Evolutionary conservation across 78 protist genomes (phyloP), one percentile per base, ranked within the genome.

Genomic region (Goniomonas avonlea): DNA sequence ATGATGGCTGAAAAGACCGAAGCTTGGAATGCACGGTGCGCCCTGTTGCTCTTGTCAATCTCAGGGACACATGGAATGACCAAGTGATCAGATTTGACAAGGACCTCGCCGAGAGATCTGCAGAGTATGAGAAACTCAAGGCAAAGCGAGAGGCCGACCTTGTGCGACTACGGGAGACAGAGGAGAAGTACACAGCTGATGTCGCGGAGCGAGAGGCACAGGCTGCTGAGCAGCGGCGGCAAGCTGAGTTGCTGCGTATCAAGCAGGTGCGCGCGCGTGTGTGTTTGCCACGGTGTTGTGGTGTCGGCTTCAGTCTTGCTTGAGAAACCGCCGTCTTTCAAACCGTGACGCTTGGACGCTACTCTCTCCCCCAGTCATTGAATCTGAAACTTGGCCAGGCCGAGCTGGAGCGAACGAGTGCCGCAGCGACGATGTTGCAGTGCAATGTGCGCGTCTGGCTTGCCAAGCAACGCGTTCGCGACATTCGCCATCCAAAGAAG

Each of bases 401-500:
- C 38, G 23, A 27, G 37, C 27, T 1, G 71, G 47, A 38, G 71
- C 71, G 45, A 43, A 15, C 11, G 71, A 63, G 43, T 27, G 8
- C 47, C 8, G 71, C 71, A 1, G 71, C 71, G 9, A n/a, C 71
- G 2, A 39, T 63, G 17, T 11, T 63, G 3, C 71, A 37, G 15
- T 35, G 45, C 71, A 63, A 63, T 9, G 17, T 17, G 50, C 11
- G 45, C 2, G 37, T 63, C 47, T 43, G 37, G 17, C 7, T 23
- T 20, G 71, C 71, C 1, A 9, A 43, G 29, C 50, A 37, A 9
- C 18, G 7, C 23, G 47, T 35, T 5, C 27, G 25, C 7, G 71
- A 63, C 45, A 32, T 63, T 43, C 32, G 37, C 47, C 32, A 63
- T 27, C 71, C 71, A 27, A 63, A 63, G 23, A 63, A 63, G 71